Base-by-base conservation (phyloP, 352 stramenopile species). In the Blastocystis sp. region DNA sequence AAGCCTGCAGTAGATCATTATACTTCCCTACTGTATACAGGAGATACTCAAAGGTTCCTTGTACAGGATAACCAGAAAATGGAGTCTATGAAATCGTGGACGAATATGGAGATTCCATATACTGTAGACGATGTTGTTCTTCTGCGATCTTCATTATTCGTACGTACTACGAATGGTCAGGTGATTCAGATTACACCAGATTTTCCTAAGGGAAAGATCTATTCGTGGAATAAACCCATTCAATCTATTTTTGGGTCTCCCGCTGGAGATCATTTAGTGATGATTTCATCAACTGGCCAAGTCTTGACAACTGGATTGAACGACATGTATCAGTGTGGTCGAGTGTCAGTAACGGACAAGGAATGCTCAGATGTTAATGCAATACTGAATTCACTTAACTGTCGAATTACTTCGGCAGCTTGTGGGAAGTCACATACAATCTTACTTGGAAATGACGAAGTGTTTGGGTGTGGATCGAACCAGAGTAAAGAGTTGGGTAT, bases 391-490 rank as follows among this genome's bases (percentile, higher is more conserved):
- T 50, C 47, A 13, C 34, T 37, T 34, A 68, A 34, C 29, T 23
- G 53, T 11, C 62, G 62, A 15, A 61, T 84, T 8, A 68, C n/a
- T 34, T n/a, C 18, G 9, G 73, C 55, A 0, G 73, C 73, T 9
- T 26, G 47, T 8, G 73, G 73, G 20, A 26, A 26, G 50, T 56
- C 6, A 6, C 73, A 84, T 34, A 84, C 73, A 29, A 47, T 84
- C 13, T 55, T 84, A 26, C 73, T 84, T 20, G 50, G 50, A 13
- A 45, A 37, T 2, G 23, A 45, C 50, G 56, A 53, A 18, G 73
- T 84, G 47, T 29, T 84, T 15, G 73, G 47, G 20, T 84, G 73
- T n/a, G 73, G 73, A 63, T 54, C 34, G 34, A 84, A 84, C 26
- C 15, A 9, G 13, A 18, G 68, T 20, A 18, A 39, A 8, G 45